These are phyloP conservation scores for Termitomyces sp. DNA, from an alignment of 768 basidiomycete genomes.

Conservation along the genomic window DNA sequence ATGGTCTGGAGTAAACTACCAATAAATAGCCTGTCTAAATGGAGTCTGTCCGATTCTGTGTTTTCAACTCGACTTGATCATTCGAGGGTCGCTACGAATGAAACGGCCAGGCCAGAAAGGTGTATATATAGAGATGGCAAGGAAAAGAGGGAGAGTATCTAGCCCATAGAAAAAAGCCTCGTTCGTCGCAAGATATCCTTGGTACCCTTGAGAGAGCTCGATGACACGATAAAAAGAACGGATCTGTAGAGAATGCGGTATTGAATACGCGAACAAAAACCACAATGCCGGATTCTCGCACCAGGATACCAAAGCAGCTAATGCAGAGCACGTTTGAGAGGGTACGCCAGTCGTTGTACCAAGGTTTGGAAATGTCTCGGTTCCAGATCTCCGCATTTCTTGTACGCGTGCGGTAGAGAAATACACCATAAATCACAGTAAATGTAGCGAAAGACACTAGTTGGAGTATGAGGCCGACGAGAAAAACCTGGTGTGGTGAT, in stretches of 20 bases:
- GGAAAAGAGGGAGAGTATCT: constrained; percentile 60
- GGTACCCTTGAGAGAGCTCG: constrained; percentile 63
- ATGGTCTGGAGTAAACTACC: too few species aligned
- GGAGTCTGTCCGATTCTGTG: neutral
- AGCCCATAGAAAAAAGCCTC: constrained; percentile 65
- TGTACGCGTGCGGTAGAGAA: constrained; percentile 44
- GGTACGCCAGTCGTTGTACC: constrained; percentile 57
- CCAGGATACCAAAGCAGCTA: constrained; percentile 62
- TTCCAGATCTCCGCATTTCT: constrained; percentile 37
- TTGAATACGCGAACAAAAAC: neutral
- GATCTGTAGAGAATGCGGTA: constrained; percentile 34
- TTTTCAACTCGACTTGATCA: neutral
- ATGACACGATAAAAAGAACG: constrained; percentile 59
- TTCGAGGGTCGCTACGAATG: constrained; percentile 21
- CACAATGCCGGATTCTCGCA: constrained; percentile 22
- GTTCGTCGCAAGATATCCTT: constrained; percentile 50
- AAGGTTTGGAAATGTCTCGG: constrained; percentile 30
- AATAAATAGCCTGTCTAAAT: neutral
- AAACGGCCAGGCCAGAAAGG: constrained; percentile 68
- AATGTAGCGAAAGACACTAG: constrained; percentile 50
- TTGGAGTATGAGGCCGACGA: constrained; percentile 38
- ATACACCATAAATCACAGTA: constrained; percentile 40
- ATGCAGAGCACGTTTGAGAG: constrained; percentile 46
- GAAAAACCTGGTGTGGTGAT: neutral
- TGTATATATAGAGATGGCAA: constrained; percentile 53